phyloP scores from a whole-genome alignment of 2,329 filamentous ascomycete genomes.

The Mycosphaerella sp. region DNA sequence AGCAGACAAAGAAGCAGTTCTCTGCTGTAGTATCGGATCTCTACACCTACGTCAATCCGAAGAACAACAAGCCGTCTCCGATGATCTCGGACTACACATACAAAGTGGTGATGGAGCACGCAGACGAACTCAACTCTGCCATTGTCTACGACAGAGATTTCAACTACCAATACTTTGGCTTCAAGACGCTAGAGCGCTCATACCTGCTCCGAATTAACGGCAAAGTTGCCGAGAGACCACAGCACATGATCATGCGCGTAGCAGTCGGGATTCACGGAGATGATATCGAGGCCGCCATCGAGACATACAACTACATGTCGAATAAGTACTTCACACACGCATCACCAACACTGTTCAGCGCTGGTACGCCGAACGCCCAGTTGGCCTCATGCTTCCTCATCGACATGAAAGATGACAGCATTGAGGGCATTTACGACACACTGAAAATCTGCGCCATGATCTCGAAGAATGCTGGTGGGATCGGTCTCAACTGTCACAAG shows the following conservation, averaged over 20 bases:
- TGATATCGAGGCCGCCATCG: conserved; percentile 85
- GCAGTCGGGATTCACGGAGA: conserved; percentile 95
- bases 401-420: conserved; percentile 99
- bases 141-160: conserved; percentile 99
- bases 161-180: conserved; percentile 99
- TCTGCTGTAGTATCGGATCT: conserved; percentile 91
- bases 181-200: conserved; percentile 97
- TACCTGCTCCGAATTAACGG: conserved; percentile 93
- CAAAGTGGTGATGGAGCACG: conserved; percentile 89
- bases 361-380: conserved; percentile 89
- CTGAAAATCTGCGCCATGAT: conserved; percentile 99
- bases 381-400: conserved; percentile 98
- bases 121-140: conserved; percentile 94
- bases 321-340: conserved; percentile 98
- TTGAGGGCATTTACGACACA: conserved; percentile 98
- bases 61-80: conserved; percentile 72
- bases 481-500: conserved; percentile 91
- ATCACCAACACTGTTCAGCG: conserved; percentile 96
- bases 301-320: conserved; percentile 99
- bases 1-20: conserved; percentile 99
- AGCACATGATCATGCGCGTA: conserved; percentile 99
- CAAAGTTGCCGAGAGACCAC: conserved; percentile 93
- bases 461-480: conserved; percentile 98
- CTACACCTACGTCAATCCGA: conserved; percentile 93
- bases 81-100: conserved; percentile 95